Base-by-base conservation (phyloP, 2,329 filamentous ascomycete genomes). In the Fusarium sp. region DNA sequence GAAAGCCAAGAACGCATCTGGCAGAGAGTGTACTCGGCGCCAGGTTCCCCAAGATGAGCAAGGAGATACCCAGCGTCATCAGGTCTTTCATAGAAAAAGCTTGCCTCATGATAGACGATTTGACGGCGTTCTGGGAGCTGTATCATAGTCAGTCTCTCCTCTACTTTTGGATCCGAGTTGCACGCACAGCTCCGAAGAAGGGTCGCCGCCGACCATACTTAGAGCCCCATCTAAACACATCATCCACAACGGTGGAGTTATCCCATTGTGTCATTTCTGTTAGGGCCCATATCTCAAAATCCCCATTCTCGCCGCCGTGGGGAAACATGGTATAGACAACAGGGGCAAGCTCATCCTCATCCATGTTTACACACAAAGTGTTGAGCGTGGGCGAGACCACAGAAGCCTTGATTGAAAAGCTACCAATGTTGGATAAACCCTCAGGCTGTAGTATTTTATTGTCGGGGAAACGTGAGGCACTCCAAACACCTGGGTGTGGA, bases 21-120 rank as follows among this genome's bases (percentile, higher is more conserved):
- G 20, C 31, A 57, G 31, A 57, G 13, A 16, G 29, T 24, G 14
- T 57, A 57, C 10, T 57, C 4, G 22, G 20, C 45, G 14, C 8
- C 22, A 18, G 42, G 40, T 22, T 14, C 6, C 1, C 1, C 3
- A 7, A 0, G n/a, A 13, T 22, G 9, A 22, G 40, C 5, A 11
- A 42, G 5, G 38, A 42, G n/a, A 47, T 56, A 31, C 5, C 27
- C 24, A 56, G 29, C n/a, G 29, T 31, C 29, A n/a, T 5, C 1
- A 6, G 6, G 7, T 20, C 3, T 11, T 1, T 22, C 11, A 27
- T 3, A 1, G 11, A n/a, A 6, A 22, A 0, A 5, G 18, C 4
- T 22, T 6, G 29, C 5, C 3, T 24, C 16, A 18, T 24, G 10
- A 16, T 52, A 52, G n/a, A 52, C 14, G 16, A 29, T n/a, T 16